phyloP scores from a whole-genome alignment of 1,139 yeast genomes.

The Chernovozyma aurita region DNA sequence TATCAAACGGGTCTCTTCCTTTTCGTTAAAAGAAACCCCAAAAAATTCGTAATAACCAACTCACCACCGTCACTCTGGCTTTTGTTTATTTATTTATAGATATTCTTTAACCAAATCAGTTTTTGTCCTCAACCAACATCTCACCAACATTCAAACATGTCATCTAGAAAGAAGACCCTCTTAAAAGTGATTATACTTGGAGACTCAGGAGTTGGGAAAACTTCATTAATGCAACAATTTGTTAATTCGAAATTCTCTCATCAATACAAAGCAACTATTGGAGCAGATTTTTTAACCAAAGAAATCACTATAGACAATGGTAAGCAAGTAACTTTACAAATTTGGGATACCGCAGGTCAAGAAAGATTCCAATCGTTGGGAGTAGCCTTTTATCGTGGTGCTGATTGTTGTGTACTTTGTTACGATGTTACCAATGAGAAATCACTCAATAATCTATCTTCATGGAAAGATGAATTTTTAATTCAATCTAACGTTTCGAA shows the following conservation, averaged over 20 bases:
- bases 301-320: conserved; percentile 78
- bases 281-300: conserved; percentile 94
- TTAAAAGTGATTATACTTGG: conserved; percentile 93
- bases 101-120: too few species aligned
- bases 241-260: conserved; percentile 93
- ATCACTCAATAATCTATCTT: conserved; percentile 81
- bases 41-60: too few species aligned
- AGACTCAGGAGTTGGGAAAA: conserved; percentile 97
- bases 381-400: conserved; percentile 96
- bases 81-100: too few species aligned
- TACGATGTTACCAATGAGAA: conserved; percentile 92
- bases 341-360: conserved; percentile 99
- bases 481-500: conserved; percentile 90
- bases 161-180: conserved; percentile 81
- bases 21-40: too few species aligned
- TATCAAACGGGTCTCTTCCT: too few species aligned
- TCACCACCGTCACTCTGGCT: too few species aligned
- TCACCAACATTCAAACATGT: conserved; percentile 45
- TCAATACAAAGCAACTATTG: conserved; percentile 96
- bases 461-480: conserved; percentile 94
- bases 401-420: conserved; percentile 95
- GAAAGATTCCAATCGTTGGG: conserved; percentile 96
- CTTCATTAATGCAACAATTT: conserved; percentile 93
- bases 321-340: conserved; percentile 75
- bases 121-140: too few species aligned